Base-by-base conservation (phyloP, 495 filamentous ascomycete genomes). In the Delitschia confertaspora region DNA sequence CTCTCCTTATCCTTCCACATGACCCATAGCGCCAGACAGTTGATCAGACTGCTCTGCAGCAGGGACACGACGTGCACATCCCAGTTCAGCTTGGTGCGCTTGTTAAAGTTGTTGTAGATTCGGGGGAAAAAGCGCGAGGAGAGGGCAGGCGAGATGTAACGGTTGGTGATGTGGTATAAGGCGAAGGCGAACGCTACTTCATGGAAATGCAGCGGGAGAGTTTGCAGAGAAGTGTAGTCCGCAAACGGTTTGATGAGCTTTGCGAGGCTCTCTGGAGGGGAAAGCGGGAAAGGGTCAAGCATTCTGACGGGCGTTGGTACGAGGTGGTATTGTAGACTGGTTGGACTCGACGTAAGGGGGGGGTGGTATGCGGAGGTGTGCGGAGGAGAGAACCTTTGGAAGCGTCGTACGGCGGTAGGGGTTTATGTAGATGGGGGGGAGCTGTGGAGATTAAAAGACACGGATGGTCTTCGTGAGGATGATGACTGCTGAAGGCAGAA, bases 11-110 rank as follows among this genome's bases (percentile, higher is more conserved):
- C 91, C 31, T 49, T 59, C 55, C 69, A 79, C 67, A 95, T 94
- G 30, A 88, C 77, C 79, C 82, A 95, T 24, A 99, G 60, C 10
- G 87, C 85, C 27, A 83, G 60, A 31, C 46, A 58, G 60, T 81
- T 85, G 66, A 99, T 85, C n/a, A 88, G 65, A 11, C 73, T 67
- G 56, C 78, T 81, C 69, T 99, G 91, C 13, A 85, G 67, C n/a
- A 99, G 66, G 10, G 85, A 93, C 17, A 96, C 93, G 55, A 95
- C 82, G 60, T 95, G 91, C 20, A 95, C 82, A 64, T 99, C 83
- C 91, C 91, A 99, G 73, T 89, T 96, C 49, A 89, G 66, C 61
- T 73, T 78, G 35, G 82, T 89, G 22, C 79, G 73, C 7, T 62
- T 64, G 36, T 71, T 72, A 42, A 95, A 68, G 22, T 69, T 67